A percentile compares a stretch with the other conserved stretches of the same genome.
These are phyloP conservation scores for Daldinia bambusicola DNA, from an alignment of 495 filamentous ascomycete genomes.

Conservation along the genomic window DNA sequence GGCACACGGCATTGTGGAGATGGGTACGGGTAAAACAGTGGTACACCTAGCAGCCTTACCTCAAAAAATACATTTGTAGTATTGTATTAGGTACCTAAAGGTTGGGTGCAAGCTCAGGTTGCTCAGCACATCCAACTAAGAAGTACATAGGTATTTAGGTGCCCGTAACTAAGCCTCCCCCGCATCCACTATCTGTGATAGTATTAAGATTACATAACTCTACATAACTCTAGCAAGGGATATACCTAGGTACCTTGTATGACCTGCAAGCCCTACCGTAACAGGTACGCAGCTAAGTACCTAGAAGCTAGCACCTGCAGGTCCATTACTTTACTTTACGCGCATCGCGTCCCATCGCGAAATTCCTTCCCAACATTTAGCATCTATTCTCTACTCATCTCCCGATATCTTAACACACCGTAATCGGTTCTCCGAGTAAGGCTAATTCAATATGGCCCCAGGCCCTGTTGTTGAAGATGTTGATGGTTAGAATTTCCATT, in stretches of 20 bases:
- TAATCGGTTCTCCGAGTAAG: slow-evolving; percentile 5
- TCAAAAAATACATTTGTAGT: too few species aligned
- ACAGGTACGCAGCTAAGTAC: neutral
- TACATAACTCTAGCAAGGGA: too few species aligned
- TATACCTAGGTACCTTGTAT: too few species aligned
- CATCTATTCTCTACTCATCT: neutral
- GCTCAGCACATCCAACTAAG: too few species aligned
- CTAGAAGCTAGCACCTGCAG: neutral
- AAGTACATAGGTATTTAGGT: too few species aligned
- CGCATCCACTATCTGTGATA: neutral
- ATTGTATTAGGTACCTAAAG: too few species aligned
- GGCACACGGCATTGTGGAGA: slow-evolving; percentile 1
- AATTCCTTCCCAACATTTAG: slow-evolving; percentile 15
- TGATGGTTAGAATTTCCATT: slow-evolving; percentile 54
- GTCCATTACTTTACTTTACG: slow-evolving; percentile 39
- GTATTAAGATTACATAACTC: neutral
- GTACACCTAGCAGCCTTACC: slow-evolving; percentile 1
- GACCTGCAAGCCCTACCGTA: too few species aligned
- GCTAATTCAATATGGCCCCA: slow-evolving; percentile 52
- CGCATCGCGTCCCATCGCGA: slow-evolving; percentile 44
- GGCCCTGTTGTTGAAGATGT: slow-evolving; percentile 62
- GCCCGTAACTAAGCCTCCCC: too few species aligned
- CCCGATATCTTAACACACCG: neutral
- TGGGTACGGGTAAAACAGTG: neutral
- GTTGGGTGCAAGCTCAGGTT: too few species aligned